These are phyloP conservation scores for Neonectria hederae DNA, from an alignment of 2,329 filamentous ascomycete species.

Conservation along the genomic window DNA sequence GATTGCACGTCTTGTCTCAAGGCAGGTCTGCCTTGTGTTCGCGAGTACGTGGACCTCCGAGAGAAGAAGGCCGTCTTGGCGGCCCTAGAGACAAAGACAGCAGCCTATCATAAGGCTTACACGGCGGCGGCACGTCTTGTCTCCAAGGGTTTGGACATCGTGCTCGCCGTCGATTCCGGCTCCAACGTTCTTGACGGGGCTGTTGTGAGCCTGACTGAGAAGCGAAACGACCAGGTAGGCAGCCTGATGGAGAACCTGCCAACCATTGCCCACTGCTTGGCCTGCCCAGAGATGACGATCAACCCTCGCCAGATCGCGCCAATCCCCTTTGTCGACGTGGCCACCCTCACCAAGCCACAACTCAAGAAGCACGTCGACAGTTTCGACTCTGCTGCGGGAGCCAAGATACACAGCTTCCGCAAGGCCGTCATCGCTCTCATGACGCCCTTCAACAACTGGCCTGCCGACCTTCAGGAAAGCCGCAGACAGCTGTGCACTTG, in stretches of 20 bases:
- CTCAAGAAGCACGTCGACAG: not conserved
- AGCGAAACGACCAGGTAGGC: not conserved
- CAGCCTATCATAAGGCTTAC: not conserved
- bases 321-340: not conserved
- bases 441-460: not conserved
- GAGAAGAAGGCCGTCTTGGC: not conserved
- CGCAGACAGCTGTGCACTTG: not conserved
- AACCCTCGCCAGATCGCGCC: not conserved
- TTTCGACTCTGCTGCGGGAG: not conserved
- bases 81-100: not conserved
- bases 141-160: not conserved
- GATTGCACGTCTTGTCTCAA: not conserved
- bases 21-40: not conserved
- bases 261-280: not conserved
- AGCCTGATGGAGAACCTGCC: not conserved
- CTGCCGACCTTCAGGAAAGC: not conserved
- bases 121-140: not conserved
- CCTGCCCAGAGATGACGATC: not conserved
- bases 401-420: not conserved
- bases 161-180: not conserved
- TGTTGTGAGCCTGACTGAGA: not conserved
- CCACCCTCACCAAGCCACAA: not conserved
- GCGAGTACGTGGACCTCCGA: not conserved
- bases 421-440: conserved; percentile 2
- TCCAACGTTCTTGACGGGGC: not conserved